Evolutionary conservation across 352 stramenopile species (phyloP).

Genomic region (Blastocystis sp.): DNA sequence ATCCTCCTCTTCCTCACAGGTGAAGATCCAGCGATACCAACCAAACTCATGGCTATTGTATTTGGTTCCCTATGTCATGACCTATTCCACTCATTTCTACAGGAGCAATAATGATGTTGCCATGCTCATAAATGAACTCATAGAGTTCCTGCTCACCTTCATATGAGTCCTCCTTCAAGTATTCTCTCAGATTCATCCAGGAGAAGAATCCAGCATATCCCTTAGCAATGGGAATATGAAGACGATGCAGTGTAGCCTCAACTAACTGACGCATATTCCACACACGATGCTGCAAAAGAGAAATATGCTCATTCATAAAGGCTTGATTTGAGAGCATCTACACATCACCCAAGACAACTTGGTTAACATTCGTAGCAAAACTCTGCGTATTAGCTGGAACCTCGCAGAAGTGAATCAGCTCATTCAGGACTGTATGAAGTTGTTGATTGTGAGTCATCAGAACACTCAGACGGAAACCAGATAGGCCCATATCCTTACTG

Average conservation of each 20-base stretch:
- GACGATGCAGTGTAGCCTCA: background rate
- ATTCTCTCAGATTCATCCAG: constrained; percentile 41
- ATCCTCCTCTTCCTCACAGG: constrained; percentile 48
- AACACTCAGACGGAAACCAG: constrained; percentile 43
- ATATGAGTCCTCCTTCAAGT: constrained; percentile 57
- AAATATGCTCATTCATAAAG: constrained; percentile 47
- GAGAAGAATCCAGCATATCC: constrained; percentile 57
- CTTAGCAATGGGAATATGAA: constrained; percentile 15
- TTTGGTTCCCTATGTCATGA: background rate
- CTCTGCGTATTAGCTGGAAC: constrained; percentile 36
- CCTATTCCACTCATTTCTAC: background rate
- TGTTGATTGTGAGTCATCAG: constrained; percentile 40
- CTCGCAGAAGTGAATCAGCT: constrained; percentile 55
- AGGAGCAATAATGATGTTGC: constrained; percentile 51
- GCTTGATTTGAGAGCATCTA: constrained; percentile 31
- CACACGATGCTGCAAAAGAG: constrained; percentile 25
- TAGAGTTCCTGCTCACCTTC: constrained; percentile 59
- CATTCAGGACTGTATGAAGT: constrained; percentile 37
- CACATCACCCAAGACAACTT: background rate
- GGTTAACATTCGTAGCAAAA: constrained; percentile 12
- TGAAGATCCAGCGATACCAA: constrained; percentile 60
- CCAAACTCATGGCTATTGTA: constrained; percentile 9
- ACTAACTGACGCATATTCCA: constrained; percentile 34
- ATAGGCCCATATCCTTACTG: constrained; percentile 56
- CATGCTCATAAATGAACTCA: constrained; percentile 58